Evolutionary conservation across 2,329 filamentous ascomycete species (phyloP), one percentile per base, ranked within the genome.

Genomic region (Penicillium sp.): DNA sequence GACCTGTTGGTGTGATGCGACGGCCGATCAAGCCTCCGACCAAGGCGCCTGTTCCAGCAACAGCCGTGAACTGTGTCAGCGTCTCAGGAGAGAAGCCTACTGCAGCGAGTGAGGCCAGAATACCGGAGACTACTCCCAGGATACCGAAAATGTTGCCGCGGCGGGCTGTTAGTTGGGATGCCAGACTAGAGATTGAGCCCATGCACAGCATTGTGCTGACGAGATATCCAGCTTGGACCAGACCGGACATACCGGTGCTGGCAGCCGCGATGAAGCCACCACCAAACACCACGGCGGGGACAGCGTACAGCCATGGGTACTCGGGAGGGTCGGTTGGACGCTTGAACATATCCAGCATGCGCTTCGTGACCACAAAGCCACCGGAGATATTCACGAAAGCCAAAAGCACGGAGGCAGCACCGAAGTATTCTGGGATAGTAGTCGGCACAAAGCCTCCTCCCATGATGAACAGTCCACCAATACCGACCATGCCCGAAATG

Each of bases 311-410:
- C 89, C 90, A 96, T 0, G 90, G 89, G 64, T 93, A 96, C 72
- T 96, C 92, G 0, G 89, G 86, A 33, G 91, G 92, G 65, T 96
- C 92, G 5, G 90, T 94, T 27, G 90, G 88, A 13, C 89, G 84
- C 70, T 89, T 89, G 72, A 93, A 93, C 90, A 93, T 93, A 72
- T 96, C 91, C 43, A 96, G 80, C 92, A 96, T 96, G 61, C 92
- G 84, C 77, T 96, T 96, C 3, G 91, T 96, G 59, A 96, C 91
- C 43, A 96, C 89, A 60, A 96, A 96, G 0, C 92, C 92, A 57
- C 92, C 92, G 0, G 89, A 88, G 3, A 96, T 87, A 64, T 96
- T 96, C 61, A 96, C 89, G 70, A 94, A 96, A 0, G 91, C 91
- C 21, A 96, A 78, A 6, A 94, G 79, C 1, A 96, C 92, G 1